phyloP scores from a whole-genome alignment of 2,329 filamentous ascomycete species.

The Trichophyton mentagrophytes region DNA sequence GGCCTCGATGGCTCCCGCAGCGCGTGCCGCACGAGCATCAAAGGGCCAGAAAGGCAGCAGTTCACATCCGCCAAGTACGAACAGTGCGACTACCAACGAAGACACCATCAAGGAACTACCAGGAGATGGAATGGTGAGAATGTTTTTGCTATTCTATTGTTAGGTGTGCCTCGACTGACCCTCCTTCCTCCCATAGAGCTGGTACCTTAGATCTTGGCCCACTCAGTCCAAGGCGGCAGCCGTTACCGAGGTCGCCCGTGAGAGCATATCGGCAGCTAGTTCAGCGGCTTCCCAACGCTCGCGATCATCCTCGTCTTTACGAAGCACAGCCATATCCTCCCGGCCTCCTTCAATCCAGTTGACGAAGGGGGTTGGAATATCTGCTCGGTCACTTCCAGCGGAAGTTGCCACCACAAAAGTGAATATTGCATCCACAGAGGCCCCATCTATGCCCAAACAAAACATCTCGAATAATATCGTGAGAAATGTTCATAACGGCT shows the following conservation, averaged over 20 bases:
- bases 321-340: constrained; percentile 24
- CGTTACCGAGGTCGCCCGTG: constrained; percentile 38
- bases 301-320: constrained; percentile 18
- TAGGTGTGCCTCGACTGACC: background rate
- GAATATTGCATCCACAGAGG: constrained; percentile 33
- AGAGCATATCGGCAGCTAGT: constrained; percentile 36
- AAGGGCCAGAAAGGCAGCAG: background rate
- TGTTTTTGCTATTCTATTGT: background rate
- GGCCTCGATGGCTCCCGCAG: constrained; percentile 28
- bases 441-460: constrained; percentile 19
- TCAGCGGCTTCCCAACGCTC: constrained; percentile 25
- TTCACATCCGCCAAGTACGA: background rate
- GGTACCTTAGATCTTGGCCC: constrained; percentile 37
- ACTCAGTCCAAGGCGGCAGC: constrained; percentile 34
- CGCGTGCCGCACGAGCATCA: constrained; percentile 14
- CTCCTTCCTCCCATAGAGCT: constrained; percentile 21
- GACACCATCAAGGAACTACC: constrained; percentile 1
- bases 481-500: background rate
- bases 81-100: background rate
- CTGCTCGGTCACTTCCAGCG: constrained; percentile 34
- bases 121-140: constrained; percentile 1
- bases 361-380: constrained; percentile 28
- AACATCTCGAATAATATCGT: constrained; percentile 14
- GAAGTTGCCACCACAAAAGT: constrained; percentile 34
- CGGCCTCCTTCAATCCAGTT: constrained; percentile 21